These are phyloP conservation scores for Blastocystis hominis DNA, from an alignment of 352 stramenopile species.

Conservation along the genomic window DNA sequence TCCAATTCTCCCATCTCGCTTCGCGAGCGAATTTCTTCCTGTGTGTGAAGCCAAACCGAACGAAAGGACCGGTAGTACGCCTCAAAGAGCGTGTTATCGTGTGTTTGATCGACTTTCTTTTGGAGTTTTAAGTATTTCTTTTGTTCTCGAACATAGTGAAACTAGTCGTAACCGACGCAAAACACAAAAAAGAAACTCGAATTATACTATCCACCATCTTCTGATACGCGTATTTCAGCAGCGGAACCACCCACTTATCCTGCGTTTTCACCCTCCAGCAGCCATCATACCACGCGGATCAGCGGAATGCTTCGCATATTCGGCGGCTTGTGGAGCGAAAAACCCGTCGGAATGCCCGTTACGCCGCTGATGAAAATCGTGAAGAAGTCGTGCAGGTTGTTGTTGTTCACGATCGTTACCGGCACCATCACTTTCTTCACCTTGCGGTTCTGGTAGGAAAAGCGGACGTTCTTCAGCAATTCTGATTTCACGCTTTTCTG, in stretches of 20 bases:
- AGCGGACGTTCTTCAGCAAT: background rate
- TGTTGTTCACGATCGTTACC: conserved; percentile 1
- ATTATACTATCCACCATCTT: conserved; percentile 14
- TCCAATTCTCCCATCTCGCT: background rate
- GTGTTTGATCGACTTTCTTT: background rate
- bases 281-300: background rate
- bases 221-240: conserved; percentile 5
- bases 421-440: conserved; percentile 23
- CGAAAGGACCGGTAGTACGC: background rate
- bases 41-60: background rate
- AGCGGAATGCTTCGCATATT: background rate
- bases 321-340: background rate
- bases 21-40: conserved; percentile 24
- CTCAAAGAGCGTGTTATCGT: background rate
- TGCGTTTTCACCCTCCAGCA: background rate
- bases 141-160: conserved; percentile 1
- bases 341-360: background rate
- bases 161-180: background rate
- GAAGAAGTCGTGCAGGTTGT: conserved; percentile 39
- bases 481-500: conserved; percentile 1
- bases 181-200: background rate
- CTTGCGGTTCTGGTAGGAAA: background rate
- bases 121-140: background rate
- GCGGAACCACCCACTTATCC: background rate
- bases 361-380: conserved; percentile 38